Evolutionary conservation across 2,329 filamentous ascomycete species (phyloP).

Genomic region (Metarhizium humberi): DNA sequence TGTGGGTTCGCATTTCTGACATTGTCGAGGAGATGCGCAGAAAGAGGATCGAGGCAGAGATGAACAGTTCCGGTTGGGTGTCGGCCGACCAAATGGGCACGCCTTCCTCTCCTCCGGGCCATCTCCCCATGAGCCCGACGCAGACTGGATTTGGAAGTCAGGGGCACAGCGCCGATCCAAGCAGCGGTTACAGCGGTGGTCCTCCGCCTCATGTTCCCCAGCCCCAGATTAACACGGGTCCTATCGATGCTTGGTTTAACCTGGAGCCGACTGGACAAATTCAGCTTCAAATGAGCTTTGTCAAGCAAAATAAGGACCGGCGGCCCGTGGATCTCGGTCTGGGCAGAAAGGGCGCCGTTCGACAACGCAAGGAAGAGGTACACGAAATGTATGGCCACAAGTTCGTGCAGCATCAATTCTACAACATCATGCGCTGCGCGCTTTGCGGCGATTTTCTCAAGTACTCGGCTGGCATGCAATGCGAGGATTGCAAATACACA

Average conservation of each 20-base stretch:
- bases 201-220: slow-evolving; percentile 24
- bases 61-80: slow-evolving; percentile 92
- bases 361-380: slow-evolving; percentile 95
- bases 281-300: slow-evolving; percentile 82
- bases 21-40: slow-evolving; percentile 95
- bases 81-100: slow-evolving; percentile 91
- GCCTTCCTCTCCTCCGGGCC: slow-evolving; percentile 34
- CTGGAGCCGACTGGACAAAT: slow-evolving; percentile 90
- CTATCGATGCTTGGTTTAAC: slow-evolving; percentile 93
- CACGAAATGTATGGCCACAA: slow-evolving; percentile 99
- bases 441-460: slow-evolving; percentile 97
- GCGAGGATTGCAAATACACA: slow-evolving; percentile 98
- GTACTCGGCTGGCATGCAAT: slow-evolving; percentile 98
- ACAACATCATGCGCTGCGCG: slow-evolving; percentile 99
- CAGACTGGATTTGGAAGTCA: slow-evolving; percentile 32
- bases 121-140: slow-evolving; percentile 49
- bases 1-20: slow-evolving; percentile 95
- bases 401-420: slow-evolving; percentile 96
- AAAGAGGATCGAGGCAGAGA: slow-evolving; percentile 94
- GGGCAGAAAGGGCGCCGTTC: slow-evolving; percentile 88
- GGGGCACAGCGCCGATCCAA: slow-evolving; percentile 20
- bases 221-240: slow-evolving; percentile 45
- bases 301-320: slow-evolving; percentile 80
- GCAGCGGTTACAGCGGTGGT: slow-evolving; percentile 19
- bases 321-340: slow-evolving; percentile 81